Conservation (phyloP, 202 grass and related monocot species). For the Digitaria exilis region DNA sequence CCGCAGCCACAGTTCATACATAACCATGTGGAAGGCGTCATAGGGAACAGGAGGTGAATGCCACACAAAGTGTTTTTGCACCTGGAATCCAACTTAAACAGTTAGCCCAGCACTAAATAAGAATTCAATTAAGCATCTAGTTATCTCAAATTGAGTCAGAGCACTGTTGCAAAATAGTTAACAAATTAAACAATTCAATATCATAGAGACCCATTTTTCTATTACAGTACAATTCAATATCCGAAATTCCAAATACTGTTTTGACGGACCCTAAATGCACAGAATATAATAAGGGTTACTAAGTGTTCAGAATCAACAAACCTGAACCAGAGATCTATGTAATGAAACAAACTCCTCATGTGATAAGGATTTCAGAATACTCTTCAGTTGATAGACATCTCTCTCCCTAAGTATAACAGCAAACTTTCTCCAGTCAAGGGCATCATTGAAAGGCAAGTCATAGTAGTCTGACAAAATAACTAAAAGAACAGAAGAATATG, state of each 20-base stretch:
- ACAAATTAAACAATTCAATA: slow-evolving; percentile 2
- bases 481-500: slow-evolving; percentile 47
- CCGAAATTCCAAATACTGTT: not conserved
- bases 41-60: slow-evolving; percentile 84
- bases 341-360: slow-evolving; percentile 84
- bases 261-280: not conserved
- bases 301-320: slow-evolving; percentile 41
- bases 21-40: slow-evolving; percentile 96
- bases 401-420: slow-evolving; percentile 83
- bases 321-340: slow-evolving; percentile 88
- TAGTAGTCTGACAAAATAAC: slow-evolving; percentile 99
- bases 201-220: not conserved
- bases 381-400: slow-evolving; percentile 89
- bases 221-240: slow-evolving; percentile 11
- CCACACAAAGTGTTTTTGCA: slow-evolving; percentile 97
- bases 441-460: slow-evolving; percentile 92
- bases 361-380: slow-evolving; percentile 82
- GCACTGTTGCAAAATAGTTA: not conserved
- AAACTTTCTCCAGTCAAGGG: slow-evolving; percentile 91
- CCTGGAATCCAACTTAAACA: slow-evolving; percentile 48
- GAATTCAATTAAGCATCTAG: not conserved
- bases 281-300: slow-evolving; percentile 12
- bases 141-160: slow-evolving; percentile 6
- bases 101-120: slow-evolving; percentile 18
- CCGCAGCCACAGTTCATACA: slow-evolving; percentile 94